Conservation (phyloP, 306 rosid genomes). For the Prunus mongolica region DNA sequence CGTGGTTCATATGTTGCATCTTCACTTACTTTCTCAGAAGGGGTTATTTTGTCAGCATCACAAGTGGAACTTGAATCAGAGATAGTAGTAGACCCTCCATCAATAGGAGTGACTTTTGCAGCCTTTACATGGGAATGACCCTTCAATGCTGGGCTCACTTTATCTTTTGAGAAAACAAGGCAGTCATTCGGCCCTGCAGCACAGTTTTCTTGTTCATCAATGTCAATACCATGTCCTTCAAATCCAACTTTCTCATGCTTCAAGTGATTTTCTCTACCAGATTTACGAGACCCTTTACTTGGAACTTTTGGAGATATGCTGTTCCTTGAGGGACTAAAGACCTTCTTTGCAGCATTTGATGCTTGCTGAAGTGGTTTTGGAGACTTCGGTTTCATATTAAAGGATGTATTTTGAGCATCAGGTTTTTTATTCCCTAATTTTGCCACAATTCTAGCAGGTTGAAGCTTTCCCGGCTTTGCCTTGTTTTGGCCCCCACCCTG, state of each 20-base stretch:
- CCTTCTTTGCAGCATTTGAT: constrained; percentile 32
- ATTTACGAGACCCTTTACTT: constrained; percentile 16
- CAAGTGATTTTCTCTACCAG: constrained; percentile 18
- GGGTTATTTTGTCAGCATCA: neutral
- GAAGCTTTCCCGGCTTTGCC: constrained; percentile 50
- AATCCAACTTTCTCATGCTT: constrained; percentile 14
- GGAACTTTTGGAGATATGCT: constrained; percentile 22
- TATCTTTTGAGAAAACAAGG: constrained; percentile 3
- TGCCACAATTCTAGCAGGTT: constrained; percentile 34
- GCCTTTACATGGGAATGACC: constrained; percentile 3
- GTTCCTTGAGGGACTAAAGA: constrained; percentile 28
- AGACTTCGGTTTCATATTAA: constrained; percentile 21
- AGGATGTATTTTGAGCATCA: constrained; percentile 29
- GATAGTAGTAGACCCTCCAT: neutral
- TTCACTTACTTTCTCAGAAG: neutral
- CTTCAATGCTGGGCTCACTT: constrained; percentile 10
- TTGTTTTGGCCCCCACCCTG: constrained; percentile 45
- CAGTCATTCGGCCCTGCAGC: neutral
- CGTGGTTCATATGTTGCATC: neutral
- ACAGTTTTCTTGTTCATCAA: constrained; percentile 15
- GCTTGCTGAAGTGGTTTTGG: constrained; percentile 32
- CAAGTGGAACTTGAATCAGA: constrained; percentile 7
- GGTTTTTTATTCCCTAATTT: constrained; percentile 17
- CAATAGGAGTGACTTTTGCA: constrained; percentile 10
- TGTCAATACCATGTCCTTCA: constrained; percentile 21